Base-by-base conservation (phyloP, 2,329 filamentous ascomycete species). In the Aspergillus luchuensis region DNA sequence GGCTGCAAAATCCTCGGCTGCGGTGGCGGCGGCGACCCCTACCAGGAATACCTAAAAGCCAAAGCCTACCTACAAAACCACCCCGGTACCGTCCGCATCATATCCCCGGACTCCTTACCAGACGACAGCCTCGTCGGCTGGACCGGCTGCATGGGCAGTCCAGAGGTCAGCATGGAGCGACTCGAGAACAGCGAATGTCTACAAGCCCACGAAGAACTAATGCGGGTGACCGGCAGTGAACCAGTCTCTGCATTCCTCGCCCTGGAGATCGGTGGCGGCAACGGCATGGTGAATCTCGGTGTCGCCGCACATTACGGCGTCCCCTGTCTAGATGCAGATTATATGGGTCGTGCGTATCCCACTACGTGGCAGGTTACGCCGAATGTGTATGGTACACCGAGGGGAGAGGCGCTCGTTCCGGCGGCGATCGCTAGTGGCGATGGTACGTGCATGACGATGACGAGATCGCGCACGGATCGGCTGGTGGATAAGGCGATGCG, bases 241-340 rank as follows among this genome's bases (percentile, higher is more conserved):
- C 17, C 33, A 0, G 30, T 53, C 0, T 53, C 56, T 3, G 60
- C 52, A 0, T 59, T 62, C 13, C 85, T 89, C 62, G 81, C 85
- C 1, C 72, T 89, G 10, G 87, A 90, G 67, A 87, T 90, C 57
- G 88, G 88, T n/a, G 87, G 88, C 6, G 82, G 82, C 4, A 90
- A 90, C 63, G 87, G 87, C 0, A 62, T 82, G 8, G 47, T 59
- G 2, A 59, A 59, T 28, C 25, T 62, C 0, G 56, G 52, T 13
- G 56, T 59, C 4, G 36, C 56, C 1, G 56, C 57, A 7, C 57
- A 43, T 5, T 41, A 87, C 71, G 73, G 84, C 57, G 8, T 81
- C 80, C 8, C 79, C 8, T 74, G 77, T 6, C 71, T 81, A 13
- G 79, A 82, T 59, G 79, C 72, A 2, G 80, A 81, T 60, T 79